Conservation (phyloP, 345 rosid genomes). For the Sisymbrium altissimum region DNA sequence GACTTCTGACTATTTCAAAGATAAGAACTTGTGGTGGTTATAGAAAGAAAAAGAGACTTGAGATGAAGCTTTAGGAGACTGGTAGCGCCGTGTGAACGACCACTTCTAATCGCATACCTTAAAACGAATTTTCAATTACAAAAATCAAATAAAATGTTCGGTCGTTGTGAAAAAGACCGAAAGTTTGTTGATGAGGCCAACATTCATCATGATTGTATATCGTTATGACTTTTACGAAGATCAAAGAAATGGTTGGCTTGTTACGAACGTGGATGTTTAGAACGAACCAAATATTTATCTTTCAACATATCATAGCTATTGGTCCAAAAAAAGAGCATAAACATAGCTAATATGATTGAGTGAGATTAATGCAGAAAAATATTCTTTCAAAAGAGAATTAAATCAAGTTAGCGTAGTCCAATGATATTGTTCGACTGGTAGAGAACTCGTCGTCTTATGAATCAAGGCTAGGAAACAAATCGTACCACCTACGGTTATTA, state of each 20-base stretch:
- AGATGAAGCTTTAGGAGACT: background rate
- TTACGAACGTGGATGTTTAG: background rate
- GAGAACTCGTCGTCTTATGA: background rate
- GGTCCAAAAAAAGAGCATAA: no score
- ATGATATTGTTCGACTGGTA: background rate
- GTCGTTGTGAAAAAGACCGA: constrained; percentile 13
- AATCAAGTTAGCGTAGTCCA: background rate
- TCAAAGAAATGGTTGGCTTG: background rate
- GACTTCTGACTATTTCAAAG: constrained; percentile 34
- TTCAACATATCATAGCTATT: background rate
- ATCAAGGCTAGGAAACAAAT: background rate
- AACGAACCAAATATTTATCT: background rate
- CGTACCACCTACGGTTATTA: background rate
- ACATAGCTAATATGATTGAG: background rate
- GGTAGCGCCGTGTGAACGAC: constrained; percentile 18
- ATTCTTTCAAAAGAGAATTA: background rate
- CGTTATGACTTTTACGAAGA: background rate
- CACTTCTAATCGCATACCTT: background rate
- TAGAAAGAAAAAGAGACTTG: background rate
- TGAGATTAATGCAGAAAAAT: background rate
- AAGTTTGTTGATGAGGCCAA: background rate
- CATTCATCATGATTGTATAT: background rate
- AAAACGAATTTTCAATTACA: background rate
- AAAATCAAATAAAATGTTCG: background rate
- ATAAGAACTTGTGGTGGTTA: background rate